These are phyloP conservation scores for Quercus agrifolia DNA, from an alignment of 306 rosid genomes.

Conservation along the genomic window DNA sequence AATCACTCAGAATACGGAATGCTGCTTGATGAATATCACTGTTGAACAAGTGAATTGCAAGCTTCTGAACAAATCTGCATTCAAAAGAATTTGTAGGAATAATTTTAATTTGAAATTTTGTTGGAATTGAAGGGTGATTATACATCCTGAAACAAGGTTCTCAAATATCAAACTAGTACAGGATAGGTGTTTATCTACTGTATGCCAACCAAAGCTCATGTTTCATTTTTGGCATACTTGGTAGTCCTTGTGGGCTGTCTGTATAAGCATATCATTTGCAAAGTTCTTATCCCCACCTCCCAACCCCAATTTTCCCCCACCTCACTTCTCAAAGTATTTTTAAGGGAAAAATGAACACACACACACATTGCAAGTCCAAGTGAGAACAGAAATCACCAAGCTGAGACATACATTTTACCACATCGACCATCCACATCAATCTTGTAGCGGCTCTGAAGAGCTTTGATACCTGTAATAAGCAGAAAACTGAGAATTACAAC, in stretches of 20 bases:
- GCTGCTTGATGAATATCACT: constrained; percentile 81
- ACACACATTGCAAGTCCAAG: not conserved
- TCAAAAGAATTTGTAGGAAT: constrained; percentile 1
- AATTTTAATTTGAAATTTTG: constrained; percentile 2
- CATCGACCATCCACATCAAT: constrained; percentile 51
- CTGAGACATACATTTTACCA: constrained; percentile 67
- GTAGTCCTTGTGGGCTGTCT: not conserved
- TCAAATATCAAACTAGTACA: not conserved
- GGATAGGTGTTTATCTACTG: not conserved
- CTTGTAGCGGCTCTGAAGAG: constrained; percentile 72
- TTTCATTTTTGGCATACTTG: not conserved
- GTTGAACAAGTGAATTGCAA: constrained; percentile 67
- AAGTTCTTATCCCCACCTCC: not conserved
- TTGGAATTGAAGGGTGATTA: not conserved
- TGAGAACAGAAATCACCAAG: not conserved
- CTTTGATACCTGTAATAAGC: constrained; percentile 47
- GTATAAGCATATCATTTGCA: not conserved
- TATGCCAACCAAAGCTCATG: not conserved
- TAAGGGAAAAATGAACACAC: not conserved
- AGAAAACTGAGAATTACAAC: not conserved
- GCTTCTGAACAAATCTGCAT: constrained; percentile 74
- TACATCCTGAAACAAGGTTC: not conserved
- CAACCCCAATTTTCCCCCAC: not conserved
- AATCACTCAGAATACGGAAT: constrained; percentile 75
- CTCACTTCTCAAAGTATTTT: not conserved